Conservation (phyloP, 768 basidiomycete genomes). For the Coprinopsis marcescibilis region DNA sequence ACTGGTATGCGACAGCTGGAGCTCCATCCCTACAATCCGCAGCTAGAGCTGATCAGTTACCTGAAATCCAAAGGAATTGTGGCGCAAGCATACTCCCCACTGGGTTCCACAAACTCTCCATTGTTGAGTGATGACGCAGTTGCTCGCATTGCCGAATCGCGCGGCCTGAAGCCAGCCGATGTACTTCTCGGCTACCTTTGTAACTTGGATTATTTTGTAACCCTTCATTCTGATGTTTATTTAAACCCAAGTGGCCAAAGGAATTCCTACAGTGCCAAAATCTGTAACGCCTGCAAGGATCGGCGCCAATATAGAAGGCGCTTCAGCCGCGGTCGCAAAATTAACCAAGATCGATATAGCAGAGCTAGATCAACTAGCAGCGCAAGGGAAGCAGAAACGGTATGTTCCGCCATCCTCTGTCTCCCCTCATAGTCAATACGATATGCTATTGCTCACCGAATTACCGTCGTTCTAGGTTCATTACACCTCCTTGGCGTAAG, state of each 20-base stretch:
- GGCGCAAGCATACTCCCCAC: slow-evolving; percentile 76
- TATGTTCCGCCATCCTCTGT: slow-evolving; percentile 16
- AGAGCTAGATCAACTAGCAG: slow-evolving; percentile 51
- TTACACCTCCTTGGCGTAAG: slow-evolving; percentile 69
- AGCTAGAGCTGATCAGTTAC: slow-evolving; percentile 60
- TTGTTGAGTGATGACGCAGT: slow-evolving; percentile 60
- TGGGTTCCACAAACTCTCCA: slow-evolving; percentile 65
- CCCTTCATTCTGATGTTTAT: slow-evolving; percentile 1
- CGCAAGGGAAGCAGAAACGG: slow-evolving; percentile 61
- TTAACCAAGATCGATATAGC: slow-evolving; percentile 48
- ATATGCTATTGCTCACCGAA: slow-evolving; percentile 7
- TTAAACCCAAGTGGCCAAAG: slow-evolving; percentile 48
- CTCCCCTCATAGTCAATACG: slow-evolving; percentile 4
- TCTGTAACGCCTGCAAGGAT: slow-evolving; percentile 72
- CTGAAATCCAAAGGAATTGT: slow-evolving; percentile 61
- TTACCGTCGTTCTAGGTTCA: slow-evolving; percentile 31
- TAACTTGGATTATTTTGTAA: slow-evolving; percentile 20
- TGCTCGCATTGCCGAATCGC: slow-evolving; percentile 51
- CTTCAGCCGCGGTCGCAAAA: slow-evolving; percentile 39
- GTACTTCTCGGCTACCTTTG: slow-evolving; percentile 60
- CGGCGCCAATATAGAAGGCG: slow-evolving; percentile 48
- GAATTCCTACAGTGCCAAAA: slow-evolving; percentile 65
- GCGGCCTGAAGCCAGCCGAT: slow-evolving; percentile 48
- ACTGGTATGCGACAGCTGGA: slow-evolving; percentile 44
- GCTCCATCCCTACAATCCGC: slow-evolving; percentile 69